Evolutionary conservation across 257 asterid genomes (phyloP), one percentile per base, ranked within the genome.

Genomic region (Fraxinus cuspidata): DNA sequence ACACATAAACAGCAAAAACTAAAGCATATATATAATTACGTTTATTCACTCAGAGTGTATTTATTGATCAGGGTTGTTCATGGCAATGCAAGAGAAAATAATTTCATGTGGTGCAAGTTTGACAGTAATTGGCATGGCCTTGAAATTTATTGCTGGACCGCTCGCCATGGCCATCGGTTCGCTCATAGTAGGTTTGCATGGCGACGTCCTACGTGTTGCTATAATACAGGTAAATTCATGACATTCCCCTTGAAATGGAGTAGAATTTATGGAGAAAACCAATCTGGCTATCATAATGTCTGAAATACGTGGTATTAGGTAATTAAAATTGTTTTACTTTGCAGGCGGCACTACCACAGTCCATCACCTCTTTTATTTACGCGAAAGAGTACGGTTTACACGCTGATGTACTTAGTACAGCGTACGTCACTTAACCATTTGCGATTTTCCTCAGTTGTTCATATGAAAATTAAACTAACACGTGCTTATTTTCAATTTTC

Each of bases 41-140:
- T 7, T 71, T 18, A 13, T 21, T 27, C 27, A 25, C 42, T 44
- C 29, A 12, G 7, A 63, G 2, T 28, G 34, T 23, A 10, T 51
- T 12, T 42, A n/a, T 23, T 10, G 37, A n/a, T 7, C 72, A 89
- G 96, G 96, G 18, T 64, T 91, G 16, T 91, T 89, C 86, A 89
- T 87, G 92, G 94, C 89, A 7, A 47, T 81, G 73, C 92, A 86
- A 79, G 86, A 80, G 75, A 90, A 83, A 15, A 35, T 90, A 68
- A 66, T 90, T 38, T 83, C 92, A 1, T 91, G 92, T 75, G 92
- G 96, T 25, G 73, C 73, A 1, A 73, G 75, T 6, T 65, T 87
- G 32, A 83, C 92, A 0, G 28, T 89, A 18, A 63, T 63, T n/a
- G 88, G 83, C 5, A 79, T 88, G 91, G 77, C 78, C 0, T 51